Evolutionary conservation across 2,329 filamentous ascomycete genomes (phyloP), one percentile per base, ranked within the genome.

Genomic region (Phaeophleospora eucalypticola): DNA sequence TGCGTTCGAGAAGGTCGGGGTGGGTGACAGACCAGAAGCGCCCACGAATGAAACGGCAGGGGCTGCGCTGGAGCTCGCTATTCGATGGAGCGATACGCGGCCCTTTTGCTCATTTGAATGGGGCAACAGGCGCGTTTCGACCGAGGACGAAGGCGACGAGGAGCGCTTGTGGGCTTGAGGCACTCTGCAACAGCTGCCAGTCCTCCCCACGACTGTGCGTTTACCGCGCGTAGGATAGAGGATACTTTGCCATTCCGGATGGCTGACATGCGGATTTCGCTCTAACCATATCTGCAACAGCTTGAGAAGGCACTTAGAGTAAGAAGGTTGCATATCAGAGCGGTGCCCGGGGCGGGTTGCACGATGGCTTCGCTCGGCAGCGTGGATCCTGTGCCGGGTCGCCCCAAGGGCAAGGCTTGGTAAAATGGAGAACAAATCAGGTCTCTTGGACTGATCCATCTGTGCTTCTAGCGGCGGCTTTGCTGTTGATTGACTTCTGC

Each of bases 21-120:
- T 24, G 41, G 47, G 24, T 45, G 45, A 51, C 33, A 19, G 40
- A 49, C 43, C 39, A 27, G 18, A 35, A 35, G 42, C 39, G 41
- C 42, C 46, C 46, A 41, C 53, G 49, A 53, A 56, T 56, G 42
- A 53, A 45, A 50, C 38, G 19, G 45, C 48, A 53, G 45, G 40
- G 48, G 39, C 27, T 24, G 41, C 36, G 16, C 36, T 41, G 40
- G 36, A 48, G 53, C 49, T 44, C 41, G 40, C 48, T 36, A 56
- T 56, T 56, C 53, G 53, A 49, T 48, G 36, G 33, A 27, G 12
- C 40, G 15, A 32, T n/a, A 46, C 46, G 33, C 35, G 46, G 35
- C 40, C 44, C 24, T 21, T 19, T 43, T 19, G 17, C 17, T 42
- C 38, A 43, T 29, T 35, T 46, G 36, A 38, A 36, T 21, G 39